These are phyloP conservation scores for Phalaenopsis aphrodite DNA, from an alignment of 106 monocot species.

Conservation along the genomic window DNA sequence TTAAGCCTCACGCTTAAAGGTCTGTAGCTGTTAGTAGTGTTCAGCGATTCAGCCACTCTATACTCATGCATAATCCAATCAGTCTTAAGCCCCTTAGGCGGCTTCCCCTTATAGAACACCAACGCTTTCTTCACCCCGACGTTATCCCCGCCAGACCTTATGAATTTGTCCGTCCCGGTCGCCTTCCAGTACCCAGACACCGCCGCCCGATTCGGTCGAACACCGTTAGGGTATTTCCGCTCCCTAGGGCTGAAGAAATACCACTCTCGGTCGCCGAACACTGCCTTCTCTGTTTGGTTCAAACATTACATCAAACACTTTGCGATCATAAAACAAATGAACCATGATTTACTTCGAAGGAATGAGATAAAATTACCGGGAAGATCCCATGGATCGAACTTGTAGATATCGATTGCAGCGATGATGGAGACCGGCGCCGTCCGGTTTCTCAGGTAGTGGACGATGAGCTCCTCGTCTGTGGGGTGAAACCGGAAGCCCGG, in stretches of 20 bases:
- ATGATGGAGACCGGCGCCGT: slow-evolving; percentile 48
- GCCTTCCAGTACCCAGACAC: slow-evolving; percentile 49
- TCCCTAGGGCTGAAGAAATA: slow-evolving; percentile 49
- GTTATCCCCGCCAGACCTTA: slow-evolving; percentile 4
- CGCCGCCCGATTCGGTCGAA: slow-evolving; percentile 45
- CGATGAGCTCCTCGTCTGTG: slow-evolving; percentile 58
- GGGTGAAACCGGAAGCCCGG: slow-evolving; percentile 74
- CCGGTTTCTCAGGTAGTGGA: slow-evolving; percentile 38
- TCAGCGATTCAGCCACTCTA: slow-evolving; percentile 32
- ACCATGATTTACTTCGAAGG: neutral
- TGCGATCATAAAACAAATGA: neutral
- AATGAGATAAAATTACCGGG: slow-evolving; percentile 21
- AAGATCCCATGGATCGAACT: slow-evolving; percentile 51
- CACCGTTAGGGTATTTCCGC: slow-evolving; percentile 37
- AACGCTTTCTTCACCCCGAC: slow-evolving; percentile 54
- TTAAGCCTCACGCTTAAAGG: slow-evolving; percentile 17
- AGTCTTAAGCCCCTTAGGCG: slow-evolving; percentile 50
- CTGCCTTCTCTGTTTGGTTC: slow-evolving; percentile 29
- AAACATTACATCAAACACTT: no score
- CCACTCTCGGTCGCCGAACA: slow-evolving; percentile 53
- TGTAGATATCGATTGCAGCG: slow-evolving; percentile 56
- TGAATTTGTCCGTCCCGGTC: slow-evolving; percentile 53
- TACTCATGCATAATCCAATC: slow-evolving; percentile 93
- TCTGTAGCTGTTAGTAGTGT: slow-evolving; percentile 4
- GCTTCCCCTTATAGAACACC: slow-evolving; percentile 59